Evolutionary conservation across 2,329 filamentous ascomycete genomes (phyloP), one percentile per base, ranked within the genome.

Genomic region (Dothideomycetes sp.): DNA sequence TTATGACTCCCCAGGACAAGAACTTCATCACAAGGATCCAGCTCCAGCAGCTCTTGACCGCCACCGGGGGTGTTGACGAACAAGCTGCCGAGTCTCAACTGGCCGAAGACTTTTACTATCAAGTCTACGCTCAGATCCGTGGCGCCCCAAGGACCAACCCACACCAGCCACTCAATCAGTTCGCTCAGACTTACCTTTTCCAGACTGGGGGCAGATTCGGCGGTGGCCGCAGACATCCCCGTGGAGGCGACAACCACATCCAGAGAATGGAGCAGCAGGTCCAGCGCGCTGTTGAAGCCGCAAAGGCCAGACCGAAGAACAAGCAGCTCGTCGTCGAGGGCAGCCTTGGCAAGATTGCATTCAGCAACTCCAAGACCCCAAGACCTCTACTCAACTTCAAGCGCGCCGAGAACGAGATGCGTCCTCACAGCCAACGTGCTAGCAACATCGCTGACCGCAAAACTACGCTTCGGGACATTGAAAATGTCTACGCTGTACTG

Each of bases 191-290:
- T 0, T 98, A 98, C 55, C 70, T 98, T 2, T 94, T 93, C 62
- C 89, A 96, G 61, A 95, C 89, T 2, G 89, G 89, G 19, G 84
- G 81, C 49, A 79, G 88, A 15, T 78, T 87, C 48, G 81, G 83
- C 40, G 77, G 75, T 31, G 57, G 55, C 30, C 66, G 87, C 46
- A 77, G 87, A 47, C 79, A 91, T 50, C 78, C 80, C 45, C 76
- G 86, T 43, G 85, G 82, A 32, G 87, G 85, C 14, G 91, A 98
- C 59, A 98, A 95, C 57, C 91, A 98, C 56, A 85, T 96, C 66
- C 91, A 96, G 59, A 81, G 91, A 40, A 98, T 98, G 91, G 89
- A 98, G 61, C 91, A 98, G 62, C 91, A 98, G 61, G 93, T 98
- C 10, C 89, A 95, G 59, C 80, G 91, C 41, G 91, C 91, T 17